Conservation (phyloP, 1,139 yeast species). For the Candida anutae region DNA sequence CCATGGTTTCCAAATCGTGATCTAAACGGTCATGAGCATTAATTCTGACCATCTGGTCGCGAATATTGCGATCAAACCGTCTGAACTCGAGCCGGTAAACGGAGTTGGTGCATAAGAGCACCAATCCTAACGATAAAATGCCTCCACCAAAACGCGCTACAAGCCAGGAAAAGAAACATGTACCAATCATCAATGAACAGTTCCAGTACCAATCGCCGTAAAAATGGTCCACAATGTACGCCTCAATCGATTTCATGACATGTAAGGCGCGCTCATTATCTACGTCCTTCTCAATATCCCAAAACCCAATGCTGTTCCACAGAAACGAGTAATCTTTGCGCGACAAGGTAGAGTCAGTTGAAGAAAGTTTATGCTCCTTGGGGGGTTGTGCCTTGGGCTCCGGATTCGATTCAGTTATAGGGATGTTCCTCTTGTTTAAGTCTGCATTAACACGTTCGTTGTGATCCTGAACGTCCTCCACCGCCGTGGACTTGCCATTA, state of each 20-base stretch:
- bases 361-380: too few species aligned
- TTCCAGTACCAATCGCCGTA: slow-evolving; percentile 71
- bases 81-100: slow-evolving; percentile 65
- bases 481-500: slow-evolving; percentile 8
- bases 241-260: slow-evolving; percentile 30
- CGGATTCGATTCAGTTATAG: slow-evolving; percentile 16
- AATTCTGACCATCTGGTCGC: slow-evolving; percentile 66
- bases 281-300: slow-evolving; percentile 18
- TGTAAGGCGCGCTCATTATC: slow-evolving; percentile 23
- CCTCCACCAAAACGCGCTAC: slow-evolving; percentile 51
- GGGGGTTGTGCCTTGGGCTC: too few species aligned
- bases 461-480: slow-evolving; percentile 24
- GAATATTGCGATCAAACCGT: slow-evolving; percentile 60
- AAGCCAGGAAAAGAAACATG: slow-evolving; percentile 66
- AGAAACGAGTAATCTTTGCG: slow-evolving; percentile 19
- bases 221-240: slow-evolving; percentile 61
- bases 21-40: slow-evolving; percentile 54
- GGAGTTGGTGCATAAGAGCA: slow-evolving; percentile 53
- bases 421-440: slow-evolving; percentile 12
- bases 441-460: slow-evolving; percentile 17
- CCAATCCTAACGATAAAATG: slow-evolving; percentile 47
- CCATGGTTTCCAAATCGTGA: slow-evolving; percentile 61
- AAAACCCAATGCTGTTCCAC: slow-evolving; percentile 36
- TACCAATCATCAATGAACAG: slow-evolving; percentile 53
- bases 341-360: too few species aligned